A percentile compares a stretch with the other conserved stretches of the same genome.
Conservation (phyloP, 805 yeast genomes). For the Starmerella gropengiesseri region DNA sequence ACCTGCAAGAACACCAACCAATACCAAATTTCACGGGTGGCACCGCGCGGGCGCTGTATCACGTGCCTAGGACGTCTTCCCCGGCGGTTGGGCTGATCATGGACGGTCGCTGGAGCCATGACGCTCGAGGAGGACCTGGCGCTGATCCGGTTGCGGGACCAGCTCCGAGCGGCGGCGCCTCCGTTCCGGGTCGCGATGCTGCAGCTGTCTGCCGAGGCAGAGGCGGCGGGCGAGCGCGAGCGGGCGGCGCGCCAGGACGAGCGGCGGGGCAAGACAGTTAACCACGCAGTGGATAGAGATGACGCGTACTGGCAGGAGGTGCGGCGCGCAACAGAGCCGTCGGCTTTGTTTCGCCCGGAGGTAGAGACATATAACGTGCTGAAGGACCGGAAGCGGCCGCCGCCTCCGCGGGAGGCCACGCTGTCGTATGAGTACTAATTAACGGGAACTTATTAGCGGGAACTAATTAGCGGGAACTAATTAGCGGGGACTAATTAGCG, state of each 20-base stretch:
- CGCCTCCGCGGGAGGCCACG: slow-evolving; percentile 17
- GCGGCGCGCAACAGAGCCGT: slow-evolving; percentile 16
- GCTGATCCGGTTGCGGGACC: slow-evolving; percentile 14
- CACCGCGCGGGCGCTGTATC: no score
- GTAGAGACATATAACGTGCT: slow-evolving; percentile 16
- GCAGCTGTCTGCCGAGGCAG: slow-evolving; percentile 6
- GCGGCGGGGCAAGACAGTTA: slow-evolving; percentile 11
- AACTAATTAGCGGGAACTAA: not conserved
- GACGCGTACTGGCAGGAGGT: slow-evolving; percentile 14
- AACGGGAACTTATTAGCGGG: no score
- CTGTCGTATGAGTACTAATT: slow-evolving; percentile 9
- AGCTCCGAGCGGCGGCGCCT: slow-evolving; percentile 9
- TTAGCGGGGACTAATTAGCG: no score
- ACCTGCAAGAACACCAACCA: no score
- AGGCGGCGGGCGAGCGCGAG: slow-evolving; percentile 7
- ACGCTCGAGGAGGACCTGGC: slow-evolving; percentile 19
- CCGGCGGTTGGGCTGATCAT: not conserved
- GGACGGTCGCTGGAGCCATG: slow-evolving; percentile 11
- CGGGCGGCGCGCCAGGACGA: slow-evolving; percentile 7
- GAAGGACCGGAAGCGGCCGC: slow-evolving; percentile 15
- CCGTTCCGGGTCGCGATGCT: slow-evolving; percentile 11
- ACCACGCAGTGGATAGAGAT: not conserved
- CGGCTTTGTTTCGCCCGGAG: slow-evolving; percentile 9
- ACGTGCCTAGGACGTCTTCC: not conserved
- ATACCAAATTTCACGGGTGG: no score